Percentiles rank a stretch among this genome's conserved stretches.
Evolutionary conservation across 1,284 basidiomycete species (phyloP).

Genomic region (Dichomitus squalens): DNA sequence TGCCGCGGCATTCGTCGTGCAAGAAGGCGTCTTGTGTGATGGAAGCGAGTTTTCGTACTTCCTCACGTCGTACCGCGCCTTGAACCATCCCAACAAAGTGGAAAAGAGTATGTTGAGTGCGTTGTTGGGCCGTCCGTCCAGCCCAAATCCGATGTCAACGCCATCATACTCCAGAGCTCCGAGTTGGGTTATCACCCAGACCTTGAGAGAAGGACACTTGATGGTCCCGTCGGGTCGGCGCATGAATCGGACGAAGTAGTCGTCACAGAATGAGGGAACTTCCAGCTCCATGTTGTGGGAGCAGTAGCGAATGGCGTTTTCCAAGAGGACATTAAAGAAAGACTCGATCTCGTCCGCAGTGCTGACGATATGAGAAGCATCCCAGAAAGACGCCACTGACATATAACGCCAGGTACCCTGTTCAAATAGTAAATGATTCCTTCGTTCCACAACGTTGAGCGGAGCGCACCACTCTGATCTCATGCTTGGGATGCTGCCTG

Average conservation of each 20-base stretch:
- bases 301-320: neutral
- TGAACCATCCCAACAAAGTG: neutral
- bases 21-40: neutral
- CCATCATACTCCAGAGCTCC: neutral
- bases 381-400: neutral
- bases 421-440: neutral
- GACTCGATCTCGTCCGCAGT: conserved; percentile 2
- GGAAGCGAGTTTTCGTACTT: neutral
- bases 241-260: neutral
- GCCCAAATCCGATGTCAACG: neutral
- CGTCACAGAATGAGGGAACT: neutral
- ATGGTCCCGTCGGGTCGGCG: neutral
- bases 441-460: too few species aligned
- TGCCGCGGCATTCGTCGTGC: neutral
- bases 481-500: neutral
- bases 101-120: neutral
- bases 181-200: neutral
- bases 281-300: neutral
- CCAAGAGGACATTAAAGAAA: neutral
- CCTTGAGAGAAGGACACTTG: neutral
- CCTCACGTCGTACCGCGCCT: neutral
- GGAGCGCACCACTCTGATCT: too few species aligned
- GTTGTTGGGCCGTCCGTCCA: neutral
- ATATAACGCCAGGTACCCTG: neutral
- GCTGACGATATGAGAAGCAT: neutral